Conservation (phyloP, 352 stramenopile species). For the Phytophthora multivora region DNA sequence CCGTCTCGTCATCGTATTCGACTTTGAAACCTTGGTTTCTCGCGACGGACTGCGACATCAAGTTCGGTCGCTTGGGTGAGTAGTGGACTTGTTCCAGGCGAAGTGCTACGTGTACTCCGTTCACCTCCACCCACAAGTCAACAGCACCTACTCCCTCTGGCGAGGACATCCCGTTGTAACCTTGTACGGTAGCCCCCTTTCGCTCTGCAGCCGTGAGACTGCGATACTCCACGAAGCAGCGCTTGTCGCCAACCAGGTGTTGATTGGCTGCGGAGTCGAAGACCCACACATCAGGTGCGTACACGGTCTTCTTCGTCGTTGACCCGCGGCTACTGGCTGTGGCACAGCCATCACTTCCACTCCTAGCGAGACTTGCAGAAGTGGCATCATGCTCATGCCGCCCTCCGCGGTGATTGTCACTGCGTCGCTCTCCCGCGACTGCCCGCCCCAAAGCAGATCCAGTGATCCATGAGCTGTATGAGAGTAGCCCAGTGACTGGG, state of each 20-base stretch:
- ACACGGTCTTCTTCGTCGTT: background rate
- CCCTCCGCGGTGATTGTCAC: no score
- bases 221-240: constrained; percentile 5
- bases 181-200: no score
- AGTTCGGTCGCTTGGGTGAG: background rate
- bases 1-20: background rate
- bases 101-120: no score
- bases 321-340: background rate
- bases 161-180: no score
- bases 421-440: background rate
- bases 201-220: no score
- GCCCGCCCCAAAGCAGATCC: background rate
- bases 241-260: constrained; percentile 1
- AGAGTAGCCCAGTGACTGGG: background rate
- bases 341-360: background rate
- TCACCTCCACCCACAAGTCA: no score
- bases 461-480: background rate
- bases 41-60: background rate
- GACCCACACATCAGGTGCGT: background rate
- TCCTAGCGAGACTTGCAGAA: background rate
- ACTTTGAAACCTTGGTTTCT: background rate
- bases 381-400: no score
- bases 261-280: constrained; percentile 2
- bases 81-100: no score
- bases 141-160: no score